A percentile compares a stretch with the other conserved stretches of the same genome.
These are phyloP conservation scores for Elsinoe ampelina DNA, from an alignment of 2,329 filamentous ascomycete species.

Conservation along the genomic window DNA sequence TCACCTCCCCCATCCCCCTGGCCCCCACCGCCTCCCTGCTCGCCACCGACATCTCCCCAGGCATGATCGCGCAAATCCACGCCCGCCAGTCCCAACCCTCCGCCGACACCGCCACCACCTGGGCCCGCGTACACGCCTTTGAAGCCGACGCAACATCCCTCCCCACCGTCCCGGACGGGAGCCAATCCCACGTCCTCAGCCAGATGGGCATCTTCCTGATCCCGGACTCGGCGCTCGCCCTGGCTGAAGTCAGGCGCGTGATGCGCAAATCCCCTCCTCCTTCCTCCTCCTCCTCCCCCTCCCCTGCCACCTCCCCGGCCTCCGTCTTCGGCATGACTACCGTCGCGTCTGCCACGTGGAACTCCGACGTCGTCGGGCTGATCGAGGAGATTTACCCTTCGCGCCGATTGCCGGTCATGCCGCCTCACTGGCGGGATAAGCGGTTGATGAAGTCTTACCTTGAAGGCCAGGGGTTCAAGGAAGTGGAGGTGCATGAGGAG, in stretches of 20 bases:
- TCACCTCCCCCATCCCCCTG: background rate
- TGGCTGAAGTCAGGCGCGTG: background rate
- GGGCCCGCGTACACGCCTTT: background rate
- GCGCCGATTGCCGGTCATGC: background rate
- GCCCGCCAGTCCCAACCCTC: background rate
- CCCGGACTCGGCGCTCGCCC: background rate
- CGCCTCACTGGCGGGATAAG: background rate
- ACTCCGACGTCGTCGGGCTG: background rate
- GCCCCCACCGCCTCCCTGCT: background rate
- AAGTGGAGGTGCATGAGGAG: slow-evolving; percentile 1
- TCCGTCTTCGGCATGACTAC: slow-evolving; percentile 1
- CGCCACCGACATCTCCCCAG: slow-evolving; percentile 7
- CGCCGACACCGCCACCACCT: background rate
- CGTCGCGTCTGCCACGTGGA: background rate
- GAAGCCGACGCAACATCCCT: slow-evolving; percentile 5
- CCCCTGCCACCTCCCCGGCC: no score
- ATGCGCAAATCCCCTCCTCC: background rate
- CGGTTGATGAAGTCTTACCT: background rate
- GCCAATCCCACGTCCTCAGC: slow-evolving; percentile 6
- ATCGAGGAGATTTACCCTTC: background rate
- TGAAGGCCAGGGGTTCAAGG: background rate
- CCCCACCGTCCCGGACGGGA: background rate
- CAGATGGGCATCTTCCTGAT: slow-evolving; percentile 13
- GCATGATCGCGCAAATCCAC: slow-evolving; percentile 7
- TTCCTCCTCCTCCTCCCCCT: no score